Percentiles rank a stretch among this genome's conserved stretches.
phyloP scores from a whole-genome alignment of 768 basidiomycete species.

The Candolleomyces aberdarensis region DNA sequence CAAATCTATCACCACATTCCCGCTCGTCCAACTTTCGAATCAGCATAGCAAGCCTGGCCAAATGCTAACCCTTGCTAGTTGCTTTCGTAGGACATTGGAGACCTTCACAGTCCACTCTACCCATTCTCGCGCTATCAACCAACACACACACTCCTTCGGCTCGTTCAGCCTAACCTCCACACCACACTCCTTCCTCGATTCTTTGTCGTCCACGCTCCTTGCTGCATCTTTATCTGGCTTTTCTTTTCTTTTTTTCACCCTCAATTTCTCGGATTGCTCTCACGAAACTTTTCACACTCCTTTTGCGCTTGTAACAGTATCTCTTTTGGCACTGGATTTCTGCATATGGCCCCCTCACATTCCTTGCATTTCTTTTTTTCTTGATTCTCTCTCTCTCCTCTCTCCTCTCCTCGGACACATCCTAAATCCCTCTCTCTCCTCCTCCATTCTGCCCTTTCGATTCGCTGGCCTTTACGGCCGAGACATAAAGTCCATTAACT shows the following conservation, averaged over 20 bases:
- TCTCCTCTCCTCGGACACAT: no score
- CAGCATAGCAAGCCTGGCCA: background rate
- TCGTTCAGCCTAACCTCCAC: background rate
- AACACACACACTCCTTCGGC: background rate
- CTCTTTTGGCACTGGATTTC: background rate
- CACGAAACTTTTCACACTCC: background rate
- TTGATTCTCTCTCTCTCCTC: no score
- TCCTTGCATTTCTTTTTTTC: no score
- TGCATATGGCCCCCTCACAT: no score
- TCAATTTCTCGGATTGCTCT: background rate
- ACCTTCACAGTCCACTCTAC: background rate
- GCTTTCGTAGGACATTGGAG: background rate
- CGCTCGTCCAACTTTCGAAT: background rate
- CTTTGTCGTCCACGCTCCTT: slow-evolving; percentile 1
- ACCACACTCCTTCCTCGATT: background rate
- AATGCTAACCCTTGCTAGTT: background rate
- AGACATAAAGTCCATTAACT: no score
- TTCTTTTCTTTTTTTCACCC: background rate
- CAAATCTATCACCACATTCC: background rate
- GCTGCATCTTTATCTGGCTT: background rate
- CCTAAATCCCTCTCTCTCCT: no score
- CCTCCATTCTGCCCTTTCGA: no score
- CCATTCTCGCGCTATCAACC: no score
- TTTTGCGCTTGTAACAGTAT: background rate
- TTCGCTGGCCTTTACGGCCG: no score